Evolutionary conservation across 192 early-diverging fungal genomes (phyloP).

Genomic region (Entrophospora sp.): DNA sequence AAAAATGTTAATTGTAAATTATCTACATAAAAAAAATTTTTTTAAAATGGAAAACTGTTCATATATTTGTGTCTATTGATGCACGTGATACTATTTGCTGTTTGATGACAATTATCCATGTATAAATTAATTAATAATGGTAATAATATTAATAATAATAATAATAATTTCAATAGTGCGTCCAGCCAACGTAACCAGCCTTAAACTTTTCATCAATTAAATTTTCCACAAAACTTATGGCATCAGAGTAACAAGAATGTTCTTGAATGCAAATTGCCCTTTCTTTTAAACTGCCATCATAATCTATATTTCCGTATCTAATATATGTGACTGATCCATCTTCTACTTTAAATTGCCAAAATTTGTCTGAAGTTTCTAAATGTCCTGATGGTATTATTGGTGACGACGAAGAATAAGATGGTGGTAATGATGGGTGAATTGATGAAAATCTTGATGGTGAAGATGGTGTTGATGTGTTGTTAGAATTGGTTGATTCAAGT

Average conservation of each 20-base stretch:
- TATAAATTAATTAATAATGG: too few relatives aligned
- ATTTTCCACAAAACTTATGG: neutral
- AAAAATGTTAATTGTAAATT: too few relatives aligned
- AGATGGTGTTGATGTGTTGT: neutral
- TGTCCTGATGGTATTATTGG: conserved; percentile 3
- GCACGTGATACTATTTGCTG: too few relatives aligned
- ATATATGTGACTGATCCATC: neutral
- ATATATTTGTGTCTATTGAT: too few relatives aligned
- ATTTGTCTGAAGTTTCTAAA: neutral
- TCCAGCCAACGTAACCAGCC: conserved; percentile 10
- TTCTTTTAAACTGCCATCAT: neutral
- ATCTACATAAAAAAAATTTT: too few relatives aligned
- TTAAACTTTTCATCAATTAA: conserved; percentile 12
- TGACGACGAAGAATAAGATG: neutral
- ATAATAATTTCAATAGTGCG: too few relatives aligned
- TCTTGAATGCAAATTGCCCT: neutral
- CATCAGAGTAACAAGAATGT: neutral
- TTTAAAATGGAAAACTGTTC: too few relatives aligned
- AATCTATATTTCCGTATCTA: neutral
- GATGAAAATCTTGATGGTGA: neutral
- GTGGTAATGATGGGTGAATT: neutral
- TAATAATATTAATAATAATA: too few relatives aligned
- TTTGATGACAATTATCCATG: too few relatives aligned
- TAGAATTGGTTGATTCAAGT: neutral
- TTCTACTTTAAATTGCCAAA: conserved; percentile 16